These are phyloP conservation scores for Ogataea naganishii DNA, from an alignment of 805 yeast genomes.

Conservation along the genomic window DNA sequence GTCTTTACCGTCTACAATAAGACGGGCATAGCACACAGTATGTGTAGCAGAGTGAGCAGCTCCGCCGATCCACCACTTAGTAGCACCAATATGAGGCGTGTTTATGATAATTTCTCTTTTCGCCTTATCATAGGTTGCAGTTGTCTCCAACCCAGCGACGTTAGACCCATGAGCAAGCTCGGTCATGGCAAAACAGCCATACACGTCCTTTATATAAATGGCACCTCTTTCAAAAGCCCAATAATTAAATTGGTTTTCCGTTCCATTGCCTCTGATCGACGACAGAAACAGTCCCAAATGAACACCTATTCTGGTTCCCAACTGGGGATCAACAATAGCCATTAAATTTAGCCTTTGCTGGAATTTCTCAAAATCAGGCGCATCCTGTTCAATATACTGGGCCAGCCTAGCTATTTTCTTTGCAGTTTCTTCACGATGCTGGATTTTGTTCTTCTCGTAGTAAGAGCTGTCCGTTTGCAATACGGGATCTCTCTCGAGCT, in stretches of 20 bases:
- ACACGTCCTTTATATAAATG: constrained; percentile 46
- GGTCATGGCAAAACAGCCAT: constrained; percentile 92
- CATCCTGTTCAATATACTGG: constrained; percentile 42
- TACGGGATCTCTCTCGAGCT: constrained; percentile 61
- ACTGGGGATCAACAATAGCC: constrained; percentile 67
- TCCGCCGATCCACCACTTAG: constrained; percentile 99
- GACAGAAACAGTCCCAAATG: constrained; percentile 79
- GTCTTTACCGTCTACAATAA: constrained; percentile 74
- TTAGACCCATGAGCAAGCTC: constrained; percentile 91
- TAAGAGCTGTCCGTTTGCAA: constrained; percentile 42
- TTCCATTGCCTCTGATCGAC: constrained; percentile 82
- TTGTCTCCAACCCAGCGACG: constrained; percentile 90
- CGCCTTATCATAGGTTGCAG: constrained; percentile 65
- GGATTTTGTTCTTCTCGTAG: constrained; percentile 48
- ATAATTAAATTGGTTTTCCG: constrained; percentile 71
- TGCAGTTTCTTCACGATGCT: constrained; percentile 55
- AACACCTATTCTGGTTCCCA: constrained; percentile 78
- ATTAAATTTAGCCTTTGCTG: constrained; percentile 51
- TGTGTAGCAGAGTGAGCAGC: constrained; percentile 94
- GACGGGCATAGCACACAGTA: constrained; percentile 75
- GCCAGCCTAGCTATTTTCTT: constrained; percentile 53
- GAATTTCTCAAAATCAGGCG: constrained; percentile 33
- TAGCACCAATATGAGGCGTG: constrained; percentile 88
- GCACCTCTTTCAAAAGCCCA: constrained; percentile 76
- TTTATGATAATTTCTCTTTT: constrained; percentile 65